phyloP scores from a whole-genome alignment of 1,139 yeast genomes.

The Candida tunisiensis region DNA sequence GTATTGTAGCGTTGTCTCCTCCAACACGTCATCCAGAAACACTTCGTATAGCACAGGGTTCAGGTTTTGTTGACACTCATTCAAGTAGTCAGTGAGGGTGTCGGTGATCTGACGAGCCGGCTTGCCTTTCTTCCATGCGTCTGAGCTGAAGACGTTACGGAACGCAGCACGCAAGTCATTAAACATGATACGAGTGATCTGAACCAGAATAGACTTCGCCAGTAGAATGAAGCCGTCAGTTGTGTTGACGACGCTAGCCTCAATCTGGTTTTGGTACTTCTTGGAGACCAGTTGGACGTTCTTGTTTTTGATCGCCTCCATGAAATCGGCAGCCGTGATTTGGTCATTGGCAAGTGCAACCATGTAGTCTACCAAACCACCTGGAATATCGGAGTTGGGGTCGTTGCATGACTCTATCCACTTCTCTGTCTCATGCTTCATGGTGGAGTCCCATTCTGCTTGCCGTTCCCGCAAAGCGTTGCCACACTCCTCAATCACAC shows the following conservation, averaged over 20 bases:
- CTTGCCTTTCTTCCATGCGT: conserved; percentile 25
- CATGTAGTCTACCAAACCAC: conserved; percentile 68
- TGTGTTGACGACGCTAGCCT: conserved; percentile 25
- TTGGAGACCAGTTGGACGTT: conserved; percentile 52
- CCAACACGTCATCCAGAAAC: conserved; percentile 34
- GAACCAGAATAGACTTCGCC: conserved; percentile 51
- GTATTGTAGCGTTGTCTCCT: conserved; percentile 28
- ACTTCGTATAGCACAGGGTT: conserved; percentile 33
- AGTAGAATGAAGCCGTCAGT: conserved; percentile 64
- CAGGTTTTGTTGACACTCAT: conserved; percentile 36
- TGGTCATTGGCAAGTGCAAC: conserved; percentile 82
- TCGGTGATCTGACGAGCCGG: conserved; percentile 46
- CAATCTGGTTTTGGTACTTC: conserved; percentile 32
- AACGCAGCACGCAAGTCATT: conserved; percentile 45
- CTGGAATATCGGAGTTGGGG: no score
- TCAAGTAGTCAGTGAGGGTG: conserved; percentile 59
- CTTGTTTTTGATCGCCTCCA: conserved; percentile 54
- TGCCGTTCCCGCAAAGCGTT: conserved; percentile 44
- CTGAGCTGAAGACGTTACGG: conserved; percentile 25
- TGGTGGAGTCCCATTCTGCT: conserved; percentile 36
- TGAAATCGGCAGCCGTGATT: conserved; percentile 66
- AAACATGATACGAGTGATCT: conserved; percentile 48
- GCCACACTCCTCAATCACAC: conserved; percentile 69
- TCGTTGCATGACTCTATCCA: conserved; percentile 31
- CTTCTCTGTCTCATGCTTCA: conserved; percentile 38